A percentile compares a stretch with the other conserved stretches of the same genome.
phyloP scores from a whole-genome alignment of 805 yeast genomes.

The Starmerella etchellsii region DNA sequence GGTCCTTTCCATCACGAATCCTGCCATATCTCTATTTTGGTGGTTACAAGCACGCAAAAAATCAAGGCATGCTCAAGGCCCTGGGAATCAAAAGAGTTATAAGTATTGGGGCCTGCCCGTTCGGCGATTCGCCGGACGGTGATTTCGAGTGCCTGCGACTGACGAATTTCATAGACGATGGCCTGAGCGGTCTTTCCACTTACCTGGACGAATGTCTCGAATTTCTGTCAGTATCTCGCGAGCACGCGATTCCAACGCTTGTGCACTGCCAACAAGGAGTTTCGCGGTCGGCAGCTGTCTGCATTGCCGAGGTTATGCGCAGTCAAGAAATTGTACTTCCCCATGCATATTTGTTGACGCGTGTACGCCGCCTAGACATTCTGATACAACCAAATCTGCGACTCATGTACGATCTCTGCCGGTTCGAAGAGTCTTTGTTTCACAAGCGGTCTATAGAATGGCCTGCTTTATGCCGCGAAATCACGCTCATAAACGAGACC shows the following conservation, averaged over 20 bases:
- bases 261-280: slow-evolving; percentile 96
- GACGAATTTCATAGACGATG: slow-evolving; percentile 76
- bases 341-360: slow-evolving; percentile 72
- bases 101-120: slow-evolving; percentile 55
- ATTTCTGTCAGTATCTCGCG: slow-evolving; percentile 40
- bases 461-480: slow-evolving; percentile 75
- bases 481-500: slow-evolving; percentile 52
- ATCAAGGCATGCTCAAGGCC: slow-evolving; percentile 45
- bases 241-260: slow-evolving; percentile 33
- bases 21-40: slow-evolving; percentile 79
- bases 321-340: slow-evolving; percentile 54
- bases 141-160: slow-evolving; percentile 42
- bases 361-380: slow-evolving; percentile 79
- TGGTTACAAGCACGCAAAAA: slow-evolving; percentile 67
- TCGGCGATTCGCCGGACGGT: slow-evolving; percentile 1
- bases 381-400: slow-evolving; percentile 88
- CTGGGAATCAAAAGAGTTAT: slow-evolving; percentile 64
- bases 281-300: slow-evolving; percentile 86
- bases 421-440: slow-evolving; percentile 40
- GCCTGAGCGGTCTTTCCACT: slow-evolving; percentile 60
- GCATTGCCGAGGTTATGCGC: slow-evolving; percentile 89
- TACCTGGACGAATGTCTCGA: slow-evolving; percentile 51
- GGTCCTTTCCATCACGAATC: slow-evolving; percentile 74
- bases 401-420: slow-evolving; percentile 79
- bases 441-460: slow-evolving; percentile 63